Conservation (phyloP, 1,284 basidiomycete genomes). For the Ganoderma multipileum region DNA sequence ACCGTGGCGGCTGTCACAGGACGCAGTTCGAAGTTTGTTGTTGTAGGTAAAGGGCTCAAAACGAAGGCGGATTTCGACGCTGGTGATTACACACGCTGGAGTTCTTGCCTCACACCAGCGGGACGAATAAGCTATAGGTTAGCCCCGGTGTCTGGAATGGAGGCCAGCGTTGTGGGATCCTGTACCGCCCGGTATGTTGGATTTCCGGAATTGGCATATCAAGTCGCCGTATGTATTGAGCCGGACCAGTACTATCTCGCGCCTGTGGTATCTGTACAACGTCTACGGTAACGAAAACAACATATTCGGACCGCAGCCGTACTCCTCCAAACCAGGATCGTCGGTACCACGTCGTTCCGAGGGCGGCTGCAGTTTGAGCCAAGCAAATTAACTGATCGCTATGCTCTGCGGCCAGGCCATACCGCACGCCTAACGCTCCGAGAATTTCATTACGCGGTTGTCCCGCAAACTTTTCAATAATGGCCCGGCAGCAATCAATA, state of each 20-base stretch:
- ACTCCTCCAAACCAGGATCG: background rate
- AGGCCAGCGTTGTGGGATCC: background rate
- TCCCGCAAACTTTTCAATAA: background rate
- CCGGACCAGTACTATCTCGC: background rate
- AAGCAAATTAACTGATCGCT: background rate
- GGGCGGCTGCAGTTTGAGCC: background rate
- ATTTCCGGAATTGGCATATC: background rate
- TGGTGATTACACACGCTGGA: background rate
- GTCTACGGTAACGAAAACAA: background rate
- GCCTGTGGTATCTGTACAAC: background rate
- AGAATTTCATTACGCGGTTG: background rate
- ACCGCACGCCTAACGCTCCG: conserved; percentile 1
- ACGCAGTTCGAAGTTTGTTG: background rate
- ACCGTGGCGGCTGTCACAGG: background rate
- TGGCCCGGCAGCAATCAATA: background rate
- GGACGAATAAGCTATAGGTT: background rate
- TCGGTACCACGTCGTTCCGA: background rate
- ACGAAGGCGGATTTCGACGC: background rate
- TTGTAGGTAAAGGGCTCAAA: background rate
- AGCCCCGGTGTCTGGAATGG: background rate
- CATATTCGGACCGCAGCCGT: background rate
- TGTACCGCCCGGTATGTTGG: background rate
- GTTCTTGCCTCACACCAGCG: background rate
- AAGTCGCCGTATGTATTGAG: conserved; percentile 3
- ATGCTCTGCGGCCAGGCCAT: background rate